These are phyloP conservation scores for Mycena vulgaris DNA, from an alignment of 768 basidiomycete genomes.

Conservation along the genomic window DNA sequence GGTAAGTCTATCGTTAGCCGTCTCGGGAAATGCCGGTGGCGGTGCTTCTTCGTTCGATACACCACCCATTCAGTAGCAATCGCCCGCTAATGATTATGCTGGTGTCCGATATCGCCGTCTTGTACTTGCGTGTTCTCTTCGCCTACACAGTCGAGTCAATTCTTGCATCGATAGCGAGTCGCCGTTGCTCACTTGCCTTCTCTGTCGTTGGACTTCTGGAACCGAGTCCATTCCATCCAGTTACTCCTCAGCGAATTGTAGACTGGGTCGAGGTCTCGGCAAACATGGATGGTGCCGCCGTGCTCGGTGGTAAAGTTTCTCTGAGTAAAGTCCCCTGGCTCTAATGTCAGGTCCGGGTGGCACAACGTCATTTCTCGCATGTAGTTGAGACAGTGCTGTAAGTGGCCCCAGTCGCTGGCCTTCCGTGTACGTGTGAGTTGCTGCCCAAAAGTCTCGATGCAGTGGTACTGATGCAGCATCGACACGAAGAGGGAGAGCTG, in stretches of 20 bases:
- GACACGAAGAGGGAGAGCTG: slow-evolving; percentile 40
- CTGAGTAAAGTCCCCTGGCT: slow-evolving; percentile 41
- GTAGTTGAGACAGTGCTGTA: slow-evolving; percentile 52
- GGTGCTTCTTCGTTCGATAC: too few relatives aligned
- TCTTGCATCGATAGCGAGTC: too few relatives aligned
- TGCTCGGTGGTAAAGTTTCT: slow-evolving; percentile 28
- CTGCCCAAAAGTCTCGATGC: slow-evolving; percentile 40
- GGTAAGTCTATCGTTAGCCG: too few relatives aligned
- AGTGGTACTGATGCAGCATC: slow-evolving; percentile 50
- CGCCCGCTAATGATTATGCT: too few relatives aligned
- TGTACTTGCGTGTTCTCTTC: too few relatives aligned
- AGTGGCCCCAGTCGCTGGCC: slow-evolving; percentile 16
- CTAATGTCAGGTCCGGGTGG: slow-evolving; percentile 50
- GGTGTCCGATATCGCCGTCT: too few relatives aligned
- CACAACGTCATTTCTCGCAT: slow-evolving; percentile 51
- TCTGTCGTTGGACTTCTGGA: background rate
- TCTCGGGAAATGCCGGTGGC: too few relatives aligned
- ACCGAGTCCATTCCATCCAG: slow-evolving; percentile 1
- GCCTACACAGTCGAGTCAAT: too few relatives aligned
- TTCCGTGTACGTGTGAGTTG: slow-evolving; percentile 10
- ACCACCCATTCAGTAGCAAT: too few relatives aligned
- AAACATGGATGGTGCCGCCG: slow-evolving; percentile 36
- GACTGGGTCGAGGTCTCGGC: slow-evolving; percentile 38
- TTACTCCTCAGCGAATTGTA: slow-evolving; percentile 31
- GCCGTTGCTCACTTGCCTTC: background rate